Base-by-base conservation (phyloP, 1,139 yeast genomes). In the Zhuliangozyma parablackwelliae region DNA sequence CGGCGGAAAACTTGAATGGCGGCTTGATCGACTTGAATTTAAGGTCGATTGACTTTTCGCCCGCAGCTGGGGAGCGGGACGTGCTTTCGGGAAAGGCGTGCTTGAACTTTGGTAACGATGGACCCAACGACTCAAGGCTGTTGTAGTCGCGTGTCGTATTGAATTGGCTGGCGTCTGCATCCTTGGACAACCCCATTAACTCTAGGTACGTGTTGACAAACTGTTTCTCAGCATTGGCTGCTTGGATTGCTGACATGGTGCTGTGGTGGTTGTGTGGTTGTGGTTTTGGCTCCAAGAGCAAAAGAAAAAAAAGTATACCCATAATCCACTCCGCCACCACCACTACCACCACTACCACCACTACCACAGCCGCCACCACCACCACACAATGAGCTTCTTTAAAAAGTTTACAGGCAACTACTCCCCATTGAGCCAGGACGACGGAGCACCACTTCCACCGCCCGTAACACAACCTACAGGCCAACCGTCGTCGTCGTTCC, bases 11-110 rank as follows among this genome's bases (percentile, higher is more conserved):
- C 48, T 64, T 68, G 53, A 48, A 63, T 1, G 76, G 76, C 1
- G 75, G 75, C 40, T 64, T 66, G 37, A 70, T 68, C 21, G 74
- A 67, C 49, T 69, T 69, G 49, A 69, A 57, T 2, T 55, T 49
- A 21, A 69, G 45, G 12, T 51, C 42, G 10, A 46, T 31, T n/a
- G 38, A 37, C 2, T 30, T 39, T 6, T 29, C 11, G 3, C 28
- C 12, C 6, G 21, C 32, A 2, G 40, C 25, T 10, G 33, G 24
- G 13, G 13, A 23, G 12, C 24, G 29, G 11, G 41, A 31, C 20
- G 27, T 33, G 10, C 42, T 32, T 9, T 41, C 38, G 5, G 75
- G 75, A 30, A 69, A 57, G 1, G 52, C 50, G 26, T 48, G 52
- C 16, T 50, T 48, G 30, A 59, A 46, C 28, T 52, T 47, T 21